Base-by-base conservation (phyloP, 1,284 basidiomycete species). In the Vanrija humicola region DNA sequence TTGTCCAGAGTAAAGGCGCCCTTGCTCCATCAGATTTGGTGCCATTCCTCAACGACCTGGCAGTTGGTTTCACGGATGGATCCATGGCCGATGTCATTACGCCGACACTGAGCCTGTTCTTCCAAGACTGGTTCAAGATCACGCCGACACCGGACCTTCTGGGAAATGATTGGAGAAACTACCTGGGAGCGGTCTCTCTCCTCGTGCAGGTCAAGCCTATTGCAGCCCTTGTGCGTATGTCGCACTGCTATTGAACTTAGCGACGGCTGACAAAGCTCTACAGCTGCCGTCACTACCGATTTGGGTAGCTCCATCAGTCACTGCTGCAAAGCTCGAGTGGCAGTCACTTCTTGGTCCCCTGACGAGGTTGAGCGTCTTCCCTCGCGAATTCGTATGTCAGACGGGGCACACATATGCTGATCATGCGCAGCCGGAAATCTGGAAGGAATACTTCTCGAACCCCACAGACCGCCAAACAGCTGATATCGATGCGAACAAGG, bases 201-300 rank as follows among this genome's bases (percentile, higher is more conserved):
- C 81, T 97, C 16, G 84, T 89, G 2, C 84, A 87, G 59, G 80
- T 90, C 70, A 97, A 96, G 78, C 78, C 82, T 38, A 86, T 98
- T 55, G 94, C 93, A 6, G 76, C 81, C 2, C 84, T 90, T 83
- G 79, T 79, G 54, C 58, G 77, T 66, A 2, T 16, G 4, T 46
- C 12, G 23, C 15, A 23, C 44, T n/a, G 43, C 2, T 16, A n/a
- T 5, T 3, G 3, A 1, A 2, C 8, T 18, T 19, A 28, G 16
- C 6, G n/a, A n/a, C 9, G 34, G 39, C 56, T 66, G 43, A 64
- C 38, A 15, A 34, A 34, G 2, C 28, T 2, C 5, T 28, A 14
- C 40, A 77, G 72, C 54, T 79, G 16, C 75, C 77, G 8, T 67
- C 70, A 5, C 59, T 79, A 7, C 58, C 66, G 1, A 64, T 77